A percentile compares a stretch with the other conserved stretches of the same genome.
phyloP scores from a whole-genome alignment of 306 rosid species.

The Vigna reflexopilosa region DNA sequence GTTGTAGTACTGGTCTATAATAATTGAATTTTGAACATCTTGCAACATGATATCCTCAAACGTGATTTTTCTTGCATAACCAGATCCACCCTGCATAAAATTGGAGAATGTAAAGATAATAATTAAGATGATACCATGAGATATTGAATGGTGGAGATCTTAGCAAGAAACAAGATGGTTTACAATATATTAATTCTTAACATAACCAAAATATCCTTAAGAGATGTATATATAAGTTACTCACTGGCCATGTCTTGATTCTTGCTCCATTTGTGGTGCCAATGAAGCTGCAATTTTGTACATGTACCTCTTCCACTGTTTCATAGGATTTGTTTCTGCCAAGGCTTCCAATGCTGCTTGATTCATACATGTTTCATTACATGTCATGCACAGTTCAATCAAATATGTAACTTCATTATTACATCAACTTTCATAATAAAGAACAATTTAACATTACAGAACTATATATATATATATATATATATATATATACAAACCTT shows the following conservation, averaged over 20 bases:
- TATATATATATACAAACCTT: constrained; percentile 38
- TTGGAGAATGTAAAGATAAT: background rate
- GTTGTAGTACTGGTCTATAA: constrained; percentile 46
- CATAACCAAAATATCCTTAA: too few species aligned
- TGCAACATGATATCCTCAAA: constrained; percentile 43
- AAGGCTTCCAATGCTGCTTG: constrained; percentile 55
- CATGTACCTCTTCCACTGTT: constrained; percentile 47
- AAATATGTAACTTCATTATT: too few species aligned
- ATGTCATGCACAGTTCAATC: too few species aligned
- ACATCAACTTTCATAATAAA: background rate
- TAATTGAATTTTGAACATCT: constrained; percentile 27
- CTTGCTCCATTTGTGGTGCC: too few species aligned
- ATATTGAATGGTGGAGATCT: too few species aligned
- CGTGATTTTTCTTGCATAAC: constrained; percentile 52
- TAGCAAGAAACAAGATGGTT: too few species aligned
- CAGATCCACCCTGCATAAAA: constrained; percentile 48
- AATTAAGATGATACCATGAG: too few species aligned
- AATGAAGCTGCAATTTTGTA: constrained; percentile 40
- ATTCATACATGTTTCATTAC: background rate
- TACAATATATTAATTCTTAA: too few species aligned
- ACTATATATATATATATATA: background rate
- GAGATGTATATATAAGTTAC: too few species aligned
- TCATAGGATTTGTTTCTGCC: background rate
- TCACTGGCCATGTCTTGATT: too few species aligned
- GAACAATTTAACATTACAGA: background rate